phyloP scores from a whole-genome alignment of 768 basidiomycete genomes.

The Lactifluus pinguis region DNA sequence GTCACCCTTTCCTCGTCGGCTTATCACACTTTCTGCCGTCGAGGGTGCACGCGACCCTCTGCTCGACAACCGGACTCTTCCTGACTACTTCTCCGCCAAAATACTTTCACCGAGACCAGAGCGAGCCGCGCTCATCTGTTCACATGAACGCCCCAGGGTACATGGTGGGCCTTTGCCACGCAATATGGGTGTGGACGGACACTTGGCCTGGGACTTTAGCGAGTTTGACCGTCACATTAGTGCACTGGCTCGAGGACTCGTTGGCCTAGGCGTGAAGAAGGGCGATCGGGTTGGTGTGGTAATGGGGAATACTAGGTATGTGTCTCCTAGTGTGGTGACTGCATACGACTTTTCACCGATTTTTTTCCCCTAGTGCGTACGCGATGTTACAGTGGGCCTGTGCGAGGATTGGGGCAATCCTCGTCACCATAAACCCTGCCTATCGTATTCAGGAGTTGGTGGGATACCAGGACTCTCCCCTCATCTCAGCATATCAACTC shows the following conservation, averaged over 20 bases:
- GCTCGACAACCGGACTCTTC: conserved; percentile 45
- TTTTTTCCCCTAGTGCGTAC: conserved; percentile 45
- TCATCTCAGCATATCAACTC: not conserved
- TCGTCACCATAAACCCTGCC: conserved; percentile 79
- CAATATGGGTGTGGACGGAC: conserved; percentile 39
- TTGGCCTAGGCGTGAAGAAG: conserved; percentile 58
- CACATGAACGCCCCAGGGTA: conserved; percentile 44
- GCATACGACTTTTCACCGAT: not conserved
- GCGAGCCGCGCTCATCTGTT: conserved; percentile 57
- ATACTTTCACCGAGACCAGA: conserved; percentile 40
- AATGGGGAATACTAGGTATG: conserved; percentile 81
- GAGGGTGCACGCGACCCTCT: conserved; percentile 49
- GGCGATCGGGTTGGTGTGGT: conserved; percentile 74
- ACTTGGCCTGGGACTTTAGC: conserved; percentile 64
- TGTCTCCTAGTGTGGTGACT: not conserved
- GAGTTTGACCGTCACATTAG: conserved; percentile 61
- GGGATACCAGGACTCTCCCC: conserved; percentile 20
- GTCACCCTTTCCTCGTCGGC: not conserved
- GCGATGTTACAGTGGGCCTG: conserved; percentile 81
- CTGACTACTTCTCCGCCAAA: conserved; percentile 50
- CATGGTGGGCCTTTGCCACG: conserved; percentile 53
- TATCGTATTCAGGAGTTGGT: conserved; percentile 68
- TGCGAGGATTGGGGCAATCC: conserved; percentile 73
- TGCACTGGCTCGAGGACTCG: conserved; percentile 61
- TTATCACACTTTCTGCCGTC: conserved; percentile 42